Evolutionary conservation across 2,329 filamentous ascomycete genomes (phyloP).

Genomic region (Aspergillus costaricaensis): DNA sequence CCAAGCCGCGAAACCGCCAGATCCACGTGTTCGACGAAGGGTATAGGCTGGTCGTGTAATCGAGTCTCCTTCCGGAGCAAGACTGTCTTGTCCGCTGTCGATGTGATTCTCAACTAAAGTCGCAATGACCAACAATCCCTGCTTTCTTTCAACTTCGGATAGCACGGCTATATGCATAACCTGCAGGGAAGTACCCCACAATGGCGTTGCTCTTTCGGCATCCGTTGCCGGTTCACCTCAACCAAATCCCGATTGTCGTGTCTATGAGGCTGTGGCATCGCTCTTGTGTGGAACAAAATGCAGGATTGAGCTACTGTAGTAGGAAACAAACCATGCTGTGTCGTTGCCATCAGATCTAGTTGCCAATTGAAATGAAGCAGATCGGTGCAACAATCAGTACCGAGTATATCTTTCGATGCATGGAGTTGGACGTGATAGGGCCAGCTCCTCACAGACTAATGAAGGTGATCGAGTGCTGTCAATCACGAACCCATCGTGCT

Average conservation of each 20-base stretch:
- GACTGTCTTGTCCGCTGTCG: background rate
- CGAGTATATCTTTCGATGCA: background rate
- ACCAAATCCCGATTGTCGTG: background rate
- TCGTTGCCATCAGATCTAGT: background rate
- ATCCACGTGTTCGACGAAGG: background rate
- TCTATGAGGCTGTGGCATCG: background rate
- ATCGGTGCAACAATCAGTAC: background rate
- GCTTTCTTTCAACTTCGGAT: background rate
- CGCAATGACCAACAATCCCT: background rate
- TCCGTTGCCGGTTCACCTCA: background rate
- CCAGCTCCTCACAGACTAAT: background rate
- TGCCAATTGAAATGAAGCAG: background rate
- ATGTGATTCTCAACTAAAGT: background rate
- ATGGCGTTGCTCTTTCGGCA: conserved; percentile 3
- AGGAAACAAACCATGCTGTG: background rate
- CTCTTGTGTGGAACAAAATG: background rate
- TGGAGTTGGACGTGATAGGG: background rate
- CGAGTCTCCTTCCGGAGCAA: background rate
- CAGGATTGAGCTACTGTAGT: background rate
- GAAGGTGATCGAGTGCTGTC: background rate
- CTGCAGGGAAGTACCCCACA: background rate
- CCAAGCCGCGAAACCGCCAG: background rate
- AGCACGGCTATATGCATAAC: background rate
- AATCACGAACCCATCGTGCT: background rate
- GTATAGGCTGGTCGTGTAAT: background rate